Conservation (phyloP, 768 basidiomycete species). For the Pilatotrama ljubarskyi region DNA sequence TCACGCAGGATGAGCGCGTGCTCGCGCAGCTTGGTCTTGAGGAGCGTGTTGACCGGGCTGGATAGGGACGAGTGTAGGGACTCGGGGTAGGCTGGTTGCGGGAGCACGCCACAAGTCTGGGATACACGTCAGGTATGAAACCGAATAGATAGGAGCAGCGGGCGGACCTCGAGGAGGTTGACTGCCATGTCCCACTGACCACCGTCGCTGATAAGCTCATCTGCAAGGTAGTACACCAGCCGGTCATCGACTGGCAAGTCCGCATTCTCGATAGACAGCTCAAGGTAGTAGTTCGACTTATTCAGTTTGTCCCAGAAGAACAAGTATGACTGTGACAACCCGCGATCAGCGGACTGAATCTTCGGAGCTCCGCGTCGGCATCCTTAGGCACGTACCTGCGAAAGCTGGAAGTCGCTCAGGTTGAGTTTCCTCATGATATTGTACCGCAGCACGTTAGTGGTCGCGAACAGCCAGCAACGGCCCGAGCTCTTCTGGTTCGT, state of each 20-base stretch:
- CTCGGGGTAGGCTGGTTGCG: constrained; percentile 81
- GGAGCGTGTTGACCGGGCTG: constrained; percentile 66
- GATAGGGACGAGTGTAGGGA: constrained; percentile 80
- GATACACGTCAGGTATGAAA: neutral
- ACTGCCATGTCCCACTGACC: constrained; percentile 95
- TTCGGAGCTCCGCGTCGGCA: neutral
- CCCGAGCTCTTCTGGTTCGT: constrained; percentile 89
- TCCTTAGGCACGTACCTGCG: constrained; percentile 54
- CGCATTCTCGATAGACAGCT: constrained; percentile 79
- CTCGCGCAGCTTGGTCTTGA: constrained; percentile 91
- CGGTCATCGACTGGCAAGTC: constrained; percentile 82
- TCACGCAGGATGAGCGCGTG: constrained; percentile 80
- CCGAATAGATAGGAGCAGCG: neutral
- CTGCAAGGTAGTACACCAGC: constrained; percentile 72
- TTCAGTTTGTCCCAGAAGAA: constrained; percentile 98
- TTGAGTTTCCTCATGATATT: constrained; percentile 84
- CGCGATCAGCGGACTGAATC: neutral
- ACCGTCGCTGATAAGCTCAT: constrained; percentile 83
- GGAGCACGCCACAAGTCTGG: constrained; percentile 84
- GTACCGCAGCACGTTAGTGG: constrained; percentile 84
- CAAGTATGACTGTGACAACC: constrained; percentile 65
- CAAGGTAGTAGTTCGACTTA: constrained; percentile 91
- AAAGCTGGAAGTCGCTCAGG: constrained; percentile 87
- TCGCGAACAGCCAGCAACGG: constrained; percentile 95
- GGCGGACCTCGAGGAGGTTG: constrained; percentile 58